Evolutionary conservation across 2,329 filamentous ascomycete species (phyloP), one percentile per base, ranked within the genome.

Genomic region (Alternaria longipes): DNA sequence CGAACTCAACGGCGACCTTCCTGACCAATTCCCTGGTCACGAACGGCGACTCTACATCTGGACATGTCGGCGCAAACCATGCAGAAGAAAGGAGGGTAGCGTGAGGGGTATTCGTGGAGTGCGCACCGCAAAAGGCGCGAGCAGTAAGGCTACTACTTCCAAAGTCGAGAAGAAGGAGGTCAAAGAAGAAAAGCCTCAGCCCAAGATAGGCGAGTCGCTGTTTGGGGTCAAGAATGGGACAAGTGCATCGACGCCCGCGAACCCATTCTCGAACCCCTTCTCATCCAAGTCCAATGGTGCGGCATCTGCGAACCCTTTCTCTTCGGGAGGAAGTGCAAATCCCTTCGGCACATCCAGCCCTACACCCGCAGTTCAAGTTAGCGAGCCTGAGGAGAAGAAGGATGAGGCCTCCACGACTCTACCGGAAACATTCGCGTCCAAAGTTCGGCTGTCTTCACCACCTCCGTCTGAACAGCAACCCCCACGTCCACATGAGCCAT

Each of bases 11-110:
- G 94, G 89, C 71, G 93, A 97, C 76, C 85, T 98, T 4, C 94
- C 93, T 14, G 91, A 94, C 56, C 86, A 88, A 50, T 97, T 97
- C 73, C 91, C 93, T 2, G 89, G 90, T 57, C 92, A 98, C 79
- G 93, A 97, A 73, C 86, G 95, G 68, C 88, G 94, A 63, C 78
- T 99, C 18, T 98, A 97, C 74, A 84, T 99, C 12, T 93, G 97
- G 78, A 87, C 87, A 18, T 99, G 95, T 79, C 86, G 89, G 60
- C 86, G 87, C 67, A 92, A 91, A 77, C 83, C 87, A 11, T 99
- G 95, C 76, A 87, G 91, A 71, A 86, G 94, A 65, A 94, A 93
- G 72, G 86, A 90, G 20, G 95, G 95, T 1, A 94, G 91, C 75
- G 85, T 97, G 59, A 87, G 94, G 28, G 91, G 86, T 1, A 75